These are phyloP conservation scores for Guyanaporus albipodus DNA, from an alignment of 768 basidiomycete species.

Conservation along the genomic window DNA sequence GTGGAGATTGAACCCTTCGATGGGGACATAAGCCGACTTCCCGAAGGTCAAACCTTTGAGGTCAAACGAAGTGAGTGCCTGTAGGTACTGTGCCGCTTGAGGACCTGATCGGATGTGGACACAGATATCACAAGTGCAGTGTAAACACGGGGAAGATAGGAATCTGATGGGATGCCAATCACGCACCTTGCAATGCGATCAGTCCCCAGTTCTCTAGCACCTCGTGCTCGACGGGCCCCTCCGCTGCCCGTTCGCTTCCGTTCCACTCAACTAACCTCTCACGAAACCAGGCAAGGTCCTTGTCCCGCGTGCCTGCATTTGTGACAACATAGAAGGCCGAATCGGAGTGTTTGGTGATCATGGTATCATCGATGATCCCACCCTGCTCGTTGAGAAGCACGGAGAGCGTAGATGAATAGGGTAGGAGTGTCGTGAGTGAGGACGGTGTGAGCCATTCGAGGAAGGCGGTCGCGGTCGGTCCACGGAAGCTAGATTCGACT, in stretches of 20 bases:
- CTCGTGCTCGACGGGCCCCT: constrained; percentile 73
- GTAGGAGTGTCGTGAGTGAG: constrained; percentile 59
- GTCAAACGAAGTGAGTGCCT: constrained; percentile 71
- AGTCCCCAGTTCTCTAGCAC: constrained; percentile 83
- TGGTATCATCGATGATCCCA: constrained; percentile 94
- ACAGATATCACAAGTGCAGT: neutral
- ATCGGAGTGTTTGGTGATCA: constrained; percentile 80
- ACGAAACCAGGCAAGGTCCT: constrained; percentile 77
- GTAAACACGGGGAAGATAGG: neutral
- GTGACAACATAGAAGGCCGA: constrained; percentile 93
- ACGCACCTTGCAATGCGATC: constrained; percentile 81
- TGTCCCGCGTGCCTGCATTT: constrained; percentile 82
- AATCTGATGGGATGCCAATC: neutral
- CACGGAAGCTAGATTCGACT: constrained; percentile 61
- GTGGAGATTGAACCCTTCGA: constrained; percentile 62
- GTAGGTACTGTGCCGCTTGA: constrained; percentile 74
- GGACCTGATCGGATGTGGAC: constrained; percentile 54
- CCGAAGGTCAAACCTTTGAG: constrained; percentile 78
- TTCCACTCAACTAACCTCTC: constrained; percentile 78
- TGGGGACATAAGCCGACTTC: constrained; percentile 71
- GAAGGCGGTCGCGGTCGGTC: constrained; percentile 72
- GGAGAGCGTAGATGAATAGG: constrained; percentile 80
- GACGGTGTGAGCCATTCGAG: constrained; percentile 90
- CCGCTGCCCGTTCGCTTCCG: constrained; percentile 40
- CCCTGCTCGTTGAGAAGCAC: constrained; percentile 85